Evolutionary conservation across 129 eudicot genomes (phyloP).

Genomic region (Tagetes patula): DNA sequence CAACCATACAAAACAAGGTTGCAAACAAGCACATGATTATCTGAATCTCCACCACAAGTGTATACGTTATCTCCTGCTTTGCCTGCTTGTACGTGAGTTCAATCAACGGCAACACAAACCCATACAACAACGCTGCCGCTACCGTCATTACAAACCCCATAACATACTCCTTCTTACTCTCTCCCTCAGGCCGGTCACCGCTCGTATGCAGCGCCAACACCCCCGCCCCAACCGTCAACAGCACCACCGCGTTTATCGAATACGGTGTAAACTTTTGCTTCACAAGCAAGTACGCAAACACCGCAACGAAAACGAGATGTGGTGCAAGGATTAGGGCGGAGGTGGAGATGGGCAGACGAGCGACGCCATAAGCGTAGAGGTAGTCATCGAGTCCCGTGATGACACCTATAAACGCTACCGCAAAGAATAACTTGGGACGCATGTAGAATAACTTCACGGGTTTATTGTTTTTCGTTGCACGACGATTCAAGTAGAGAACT

Average conservation of each 20-base stretch:
- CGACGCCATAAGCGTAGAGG: constrained; percentile 38
- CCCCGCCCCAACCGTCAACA: constrained; percentile 44
- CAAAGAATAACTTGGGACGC: constrained; percentile 15
- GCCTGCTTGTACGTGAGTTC: constrained; percentile 45
- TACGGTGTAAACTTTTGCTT: constrained; percentile 48
- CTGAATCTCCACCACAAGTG: constrained; percentile 57
- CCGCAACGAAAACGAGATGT: constrained; percentile 49
- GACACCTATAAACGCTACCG: constrained; percentile 28
- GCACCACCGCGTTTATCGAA: constrained; percentile 48
- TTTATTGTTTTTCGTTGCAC: background rate
- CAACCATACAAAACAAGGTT: constrained; percentile 38
- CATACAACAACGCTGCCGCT: constrained; percentile 42
- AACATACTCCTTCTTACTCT: constrained; percentile 35
- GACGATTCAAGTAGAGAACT: constrained; percentile 28
- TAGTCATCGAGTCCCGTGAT: constrained; percentile 40
- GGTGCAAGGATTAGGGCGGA: constrained; percentile 39
- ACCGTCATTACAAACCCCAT: constrained; percentile 46
- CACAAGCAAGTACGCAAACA: constrained; percentile 43
- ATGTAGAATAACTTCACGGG: constrained; percentile 14
- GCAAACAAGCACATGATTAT: constrained; percentile 45
- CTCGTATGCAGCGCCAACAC: constrained; percentile 43
- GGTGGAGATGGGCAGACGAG: constrained; percentile 41
- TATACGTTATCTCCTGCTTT: constrained; percentile 40
- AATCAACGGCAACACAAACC: constrained; percentile 41
- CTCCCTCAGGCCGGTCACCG: constrained; percentile 53